Percentiles rank a stretch among this genome's conserved stretches.
Evolutionary conservation across 2,329 filamentous ascomycete species (phyloP).

Genomic region (Epicoccum sorghinum): DNA sequence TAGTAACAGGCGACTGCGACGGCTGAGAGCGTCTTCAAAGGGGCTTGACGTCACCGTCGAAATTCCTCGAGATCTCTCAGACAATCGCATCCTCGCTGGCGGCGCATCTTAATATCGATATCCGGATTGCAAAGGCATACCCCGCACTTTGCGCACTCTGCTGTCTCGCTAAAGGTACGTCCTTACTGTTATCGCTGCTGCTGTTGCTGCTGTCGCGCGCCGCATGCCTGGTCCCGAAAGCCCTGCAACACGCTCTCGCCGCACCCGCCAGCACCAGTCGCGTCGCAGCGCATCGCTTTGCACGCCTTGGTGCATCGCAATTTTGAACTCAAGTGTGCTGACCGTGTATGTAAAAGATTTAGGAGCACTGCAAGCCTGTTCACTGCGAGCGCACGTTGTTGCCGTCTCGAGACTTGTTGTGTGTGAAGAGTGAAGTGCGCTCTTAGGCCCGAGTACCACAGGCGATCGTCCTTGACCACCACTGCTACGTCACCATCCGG

Average conservation of each 20-base stretch:
- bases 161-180: slow-evolving; percentile 37
- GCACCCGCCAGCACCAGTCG: slow-evolving; percentile 13
- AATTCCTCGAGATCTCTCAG: slow-evolving; percentile 26
- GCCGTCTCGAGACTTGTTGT: slow-evolving; percentile 24
- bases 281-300: slow-evolving; percentile 23
- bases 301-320: not conserved
- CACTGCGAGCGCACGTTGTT: slow-evolving; percentile 19
- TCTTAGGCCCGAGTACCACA: slow-evolving; percentile 34
- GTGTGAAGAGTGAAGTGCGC: slow-evolving; percentile 33
- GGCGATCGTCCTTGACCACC: slow-evolving; percentile 36
- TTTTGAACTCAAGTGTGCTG: slow-evolving; percentile 1
- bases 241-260: slow-evolving; percentile 26
- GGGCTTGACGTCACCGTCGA: slow-evolving; percentile 40
- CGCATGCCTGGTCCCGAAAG: slow-evolving; percentile 25
- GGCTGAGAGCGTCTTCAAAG: slow-evolving; percentile 26
- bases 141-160: slow-evolving; percentile 34
- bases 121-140: slow-evolving; percentile 26
- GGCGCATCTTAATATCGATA: slow-evolving; percentile 22
- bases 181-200: slow-evolving; percentile 22
- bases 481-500: slow-evolving; percentile 46
- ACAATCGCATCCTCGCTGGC: slow-evolving; percentile 26
- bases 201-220: slow-evolving; percentile 25
- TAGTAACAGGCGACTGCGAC: slow-evolving; percentile 19
- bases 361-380: not conserved
- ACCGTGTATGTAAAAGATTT: slow-evolving; percentile 4